Evolutionary conservation across 768 basidiomycete genomes (phyloP), one percentile per base, ranked within the genome.

Genomic region (Tricholoma hemisulphureum): DNA sequence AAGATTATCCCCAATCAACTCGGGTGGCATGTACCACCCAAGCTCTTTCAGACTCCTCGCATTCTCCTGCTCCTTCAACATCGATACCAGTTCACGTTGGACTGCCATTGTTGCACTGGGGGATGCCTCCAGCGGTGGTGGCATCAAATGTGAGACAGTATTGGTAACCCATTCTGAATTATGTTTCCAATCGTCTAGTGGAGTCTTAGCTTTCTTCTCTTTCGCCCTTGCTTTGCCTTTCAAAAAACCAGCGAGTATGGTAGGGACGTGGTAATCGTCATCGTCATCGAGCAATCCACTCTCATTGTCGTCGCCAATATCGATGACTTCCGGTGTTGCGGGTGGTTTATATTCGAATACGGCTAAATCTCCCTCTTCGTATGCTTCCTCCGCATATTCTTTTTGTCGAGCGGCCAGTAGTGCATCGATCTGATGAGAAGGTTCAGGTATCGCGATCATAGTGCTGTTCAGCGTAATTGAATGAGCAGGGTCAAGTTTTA

Each of bases 1-100:
- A 18, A 88, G 68, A 61, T 88, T 88, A 65, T 88, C 83, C 7
- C 80, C 81, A 20, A 87, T 82, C 41, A 83, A 69, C n/a, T 86
- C 84, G 16, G 79, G 81, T 11, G 87, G 82, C 69, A 91, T 76
- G 66, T 85, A 88, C 85, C 88, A 91, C 10, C 88, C 89, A 1
- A 89, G 72, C 56, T 84, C 81, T 51, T 72, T 77, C 50, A 83
- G 67, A 46, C 80, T 73, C 39, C 63, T 65, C 10, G 75, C 73
- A 18, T 61, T 65, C 8, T 80, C 77, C 68, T 90, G 87, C 62
- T 85, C 84, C 58, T 74, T 82, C 51, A 89, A 66, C 78, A 87
- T 84, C 16, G 77, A 65, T 58, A 77, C 83, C 45, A 89, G 72
- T 70, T 91, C 89, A 53, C 79, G 75, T 62, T 82, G 81, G 6